A percentile compares a stretch with the other conserved stretches of the same genome.
Conservation (phyloP, 495 filamentous ascomycete genomes). For the Penicillium roqueforti region DNA sequence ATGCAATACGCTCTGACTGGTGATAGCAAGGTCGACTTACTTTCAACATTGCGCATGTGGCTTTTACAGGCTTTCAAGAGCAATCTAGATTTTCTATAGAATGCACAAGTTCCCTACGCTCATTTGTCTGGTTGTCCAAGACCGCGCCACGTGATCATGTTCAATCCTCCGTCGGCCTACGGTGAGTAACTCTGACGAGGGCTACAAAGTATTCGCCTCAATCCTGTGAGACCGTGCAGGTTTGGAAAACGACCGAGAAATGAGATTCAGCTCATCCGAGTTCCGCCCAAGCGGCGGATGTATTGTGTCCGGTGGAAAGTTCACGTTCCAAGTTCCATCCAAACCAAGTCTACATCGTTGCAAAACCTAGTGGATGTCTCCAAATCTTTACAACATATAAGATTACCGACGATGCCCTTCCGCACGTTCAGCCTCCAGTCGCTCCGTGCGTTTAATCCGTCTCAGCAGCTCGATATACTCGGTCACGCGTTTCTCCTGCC, state of each 20-base stretch:
- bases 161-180: no score
- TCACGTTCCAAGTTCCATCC: background rate
- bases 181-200: no score
- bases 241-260: background rate
- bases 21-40: no score
- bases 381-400: no score
- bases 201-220: background rate
- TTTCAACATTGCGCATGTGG: no score
- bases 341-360: background rate
- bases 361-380: background rate
- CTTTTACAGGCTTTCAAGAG: no score
- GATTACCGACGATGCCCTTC: constrained; percentile 19
- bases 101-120: no score
- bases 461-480: constrained; percentile 52
- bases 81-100: no score
- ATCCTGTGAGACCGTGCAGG: background rate
- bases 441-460: constrained; percentile 60
- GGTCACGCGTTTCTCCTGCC: constrained; percentile 71
- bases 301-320: background rate
- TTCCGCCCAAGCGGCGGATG: background rate
- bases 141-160: no score
- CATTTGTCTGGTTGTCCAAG: no score
- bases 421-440: constrained; percentile 56
- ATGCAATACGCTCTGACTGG: no score
- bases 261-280: background rate